Evolutionary conservation across 495 filamentous ascomycete genomes (phyloP).

Genomic region (Coniosporium apollinis): DNA sequence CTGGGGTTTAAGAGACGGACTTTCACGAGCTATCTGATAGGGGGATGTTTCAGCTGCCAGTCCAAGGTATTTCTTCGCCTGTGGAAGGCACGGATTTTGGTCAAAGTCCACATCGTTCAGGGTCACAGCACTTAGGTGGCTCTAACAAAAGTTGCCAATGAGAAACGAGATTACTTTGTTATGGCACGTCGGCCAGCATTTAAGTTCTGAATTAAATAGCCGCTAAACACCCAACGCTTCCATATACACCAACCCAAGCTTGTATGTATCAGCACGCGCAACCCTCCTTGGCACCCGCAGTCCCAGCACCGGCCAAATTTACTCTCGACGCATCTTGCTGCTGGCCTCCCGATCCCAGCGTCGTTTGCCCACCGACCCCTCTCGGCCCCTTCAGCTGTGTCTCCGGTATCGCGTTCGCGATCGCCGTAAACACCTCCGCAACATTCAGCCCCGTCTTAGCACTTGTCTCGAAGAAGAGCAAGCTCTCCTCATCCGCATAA

Average conservation of each 20-base stretch:
- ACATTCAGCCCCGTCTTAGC: slow-evolving; percentile 93
- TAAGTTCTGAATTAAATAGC: too few relatives aligned
- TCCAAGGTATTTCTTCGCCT: too few relatives aligned
- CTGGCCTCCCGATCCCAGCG: slow-evolving; percentile 23
- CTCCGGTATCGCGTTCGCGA: slow-evolving; percentile 92
- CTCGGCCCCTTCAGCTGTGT: slow-evolving; percentile 80
- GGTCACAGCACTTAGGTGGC: too few relatives aligned
- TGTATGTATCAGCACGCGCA: slow-evolving; percentile 59
- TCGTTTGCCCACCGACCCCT: slow-evolving; percentile 33
- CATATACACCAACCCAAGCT: too few relatives aligned
- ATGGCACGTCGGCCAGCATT: too few relatives aligned
- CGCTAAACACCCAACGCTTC: too few relatives aligned
- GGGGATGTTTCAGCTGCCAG: too few relatives aligned
- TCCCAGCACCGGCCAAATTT: slow-evolving; percentile 43
- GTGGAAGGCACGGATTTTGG: too few relatives aligned
- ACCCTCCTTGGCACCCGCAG: slow-evolving; percentile 60
- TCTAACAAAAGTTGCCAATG: too few relatives aligned
- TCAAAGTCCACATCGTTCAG: too few relatives aligned
- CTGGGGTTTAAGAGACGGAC: slow-evolving; percentile 51
- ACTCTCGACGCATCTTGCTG: slow-evolving; percentile 45
- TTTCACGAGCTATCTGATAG: too few relatives aligned
- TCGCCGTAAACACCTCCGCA: slow-evolving; percentile 91
- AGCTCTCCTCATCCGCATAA: slow-evolving; percentile 85
- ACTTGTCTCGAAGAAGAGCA: slow-evolving; percentile 95
- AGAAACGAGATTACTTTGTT: too few relatives aligned